phyloP scores from a whole-genome alignment of 1,284 basidiomycete genomes.

The Malassezia equina region DNA sequence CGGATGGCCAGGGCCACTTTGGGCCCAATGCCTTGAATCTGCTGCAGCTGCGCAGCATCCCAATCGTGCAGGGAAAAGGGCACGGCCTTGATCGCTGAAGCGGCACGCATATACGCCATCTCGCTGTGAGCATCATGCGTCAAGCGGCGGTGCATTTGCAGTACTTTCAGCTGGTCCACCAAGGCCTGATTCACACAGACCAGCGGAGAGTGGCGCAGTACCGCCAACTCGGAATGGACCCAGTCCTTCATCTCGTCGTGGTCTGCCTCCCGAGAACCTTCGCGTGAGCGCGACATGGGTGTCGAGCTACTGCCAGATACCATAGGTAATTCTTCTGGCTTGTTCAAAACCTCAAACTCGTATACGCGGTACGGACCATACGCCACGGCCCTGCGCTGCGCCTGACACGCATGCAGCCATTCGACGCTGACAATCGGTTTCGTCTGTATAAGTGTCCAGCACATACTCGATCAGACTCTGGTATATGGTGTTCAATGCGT shows the following conservation, averaged over 20 bases:
- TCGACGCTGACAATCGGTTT: conserved; percentile 5
- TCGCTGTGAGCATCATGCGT: conserved; percentile 29
- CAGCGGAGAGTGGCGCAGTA: conserved; percentile 7
- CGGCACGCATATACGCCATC: conserved; percentile 40
- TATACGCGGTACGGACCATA: background rate
- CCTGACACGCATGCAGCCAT: conserved; percentile 9
- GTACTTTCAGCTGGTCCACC: conserved; percentile 31
- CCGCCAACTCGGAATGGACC: conserved; percentile 7
- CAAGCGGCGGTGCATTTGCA: conserved; percentile 32
- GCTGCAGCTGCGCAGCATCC: conserved; percentile 14
- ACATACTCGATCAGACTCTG: background rate
- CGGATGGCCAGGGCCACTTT: conserved; percentile 29
- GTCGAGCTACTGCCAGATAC: too few relatives aligned
- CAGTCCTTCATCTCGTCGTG: background rate
- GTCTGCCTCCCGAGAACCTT: background rate
- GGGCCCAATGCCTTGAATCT: conserved; percentile 35
- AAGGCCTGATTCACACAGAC: conserved; percentile 31
- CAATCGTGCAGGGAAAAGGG: conserved; percentile 20
- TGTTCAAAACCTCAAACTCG: too few relatives aligned
- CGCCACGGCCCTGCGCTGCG: background rate
- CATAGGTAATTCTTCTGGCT: too few relatives aligned
- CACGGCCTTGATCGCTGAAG: conserved; percentile 35
- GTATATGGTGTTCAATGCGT: conserved; percentile 7
- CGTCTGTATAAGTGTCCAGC: background rate
- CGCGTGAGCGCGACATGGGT: background rate